Evolutionary conservation across 257 asterid species (phyloP).

Genomic region (Ehretia macrophylla): DNA sequence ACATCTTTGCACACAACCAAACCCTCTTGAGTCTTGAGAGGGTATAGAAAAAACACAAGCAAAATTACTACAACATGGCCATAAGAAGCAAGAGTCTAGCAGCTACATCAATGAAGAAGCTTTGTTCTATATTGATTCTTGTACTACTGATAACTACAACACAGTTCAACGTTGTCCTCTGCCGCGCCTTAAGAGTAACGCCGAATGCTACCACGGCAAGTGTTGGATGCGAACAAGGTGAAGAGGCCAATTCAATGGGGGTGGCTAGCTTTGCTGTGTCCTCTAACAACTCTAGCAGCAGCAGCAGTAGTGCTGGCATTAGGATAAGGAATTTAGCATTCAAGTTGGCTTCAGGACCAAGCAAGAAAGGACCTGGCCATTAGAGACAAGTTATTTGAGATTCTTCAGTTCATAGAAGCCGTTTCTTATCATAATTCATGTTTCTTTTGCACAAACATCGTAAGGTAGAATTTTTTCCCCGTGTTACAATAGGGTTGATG

Average conservation of each 20-base stretch:
- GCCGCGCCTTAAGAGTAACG: slow-evolving; percentile 26
- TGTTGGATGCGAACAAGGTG: neutral
- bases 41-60: no score
- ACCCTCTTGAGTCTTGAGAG: no score
- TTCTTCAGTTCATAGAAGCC: no score
- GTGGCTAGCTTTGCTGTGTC: neutral
- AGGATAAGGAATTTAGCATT: neutral
- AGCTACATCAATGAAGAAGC: neutral
- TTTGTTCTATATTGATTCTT: neutral
- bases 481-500: no score
- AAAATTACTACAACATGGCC: no score
- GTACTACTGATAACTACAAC: neutral
- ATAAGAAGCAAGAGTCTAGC: no score
- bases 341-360: slow-evolving; percentile 7
- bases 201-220: neutral
- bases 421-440: neutral
- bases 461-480: neutral
- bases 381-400: neutral
- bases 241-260: neutral
- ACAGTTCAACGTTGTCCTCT: neutral
- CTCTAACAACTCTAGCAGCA: neutral
- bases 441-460: neutral
- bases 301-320: neutral
- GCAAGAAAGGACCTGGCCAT: slow-evolving; percentile 3
- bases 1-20: neutral